Evolutionary conservation across 2,329 filamentous ascomycete species (phyloP), one percentile per base, ranked within the genome.

Genomic region (Lachnellula cervina): DNA sequence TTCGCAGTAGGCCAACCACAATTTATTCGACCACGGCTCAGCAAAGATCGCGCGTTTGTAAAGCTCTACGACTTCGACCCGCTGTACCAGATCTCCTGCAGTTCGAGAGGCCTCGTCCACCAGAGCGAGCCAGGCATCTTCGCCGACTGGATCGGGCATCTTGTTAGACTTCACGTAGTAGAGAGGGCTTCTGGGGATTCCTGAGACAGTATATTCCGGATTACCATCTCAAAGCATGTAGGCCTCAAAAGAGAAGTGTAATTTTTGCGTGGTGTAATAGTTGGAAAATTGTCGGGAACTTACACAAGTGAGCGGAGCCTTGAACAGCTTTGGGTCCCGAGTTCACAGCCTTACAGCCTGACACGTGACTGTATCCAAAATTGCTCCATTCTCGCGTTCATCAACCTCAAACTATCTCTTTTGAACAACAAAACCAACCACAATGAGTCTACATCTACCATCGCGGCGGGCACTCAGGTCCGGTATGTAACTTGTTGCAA

Each of bases 1-100:
- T 65, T 91, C 84, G 71, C 86, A 89, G 68, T 92, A 93, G 28
- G 84, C 80, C 57, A 85, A 79, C 89, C 89, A 94, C 42, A 93
- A 75, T 60, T 81, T 83, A 57, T 87, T 76, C 65, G 89, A 92
- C 62, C 80, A 84, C 11, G 87, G 86, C 71, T 93, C 89, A 51
- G 88, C 85, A 56, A 75, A 73, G 21, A 87, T 81, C 55, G 89
- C 88, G 62, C 80, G 80, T 63, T 87, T 84, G 72, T 84, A 90
- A 45, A 88, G 73, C 70, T 93, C 89, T 67, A 91, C 79, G 48
- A 89, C 77, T 59, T 80, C 78, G 68, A 90, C 80, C 63, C 87
- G 83, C 64, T 83, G 80, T 59, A 90, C 87, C 53, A 88, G 71
- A 68, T 86, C 74, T 67, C 75, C 69, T 68, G 86, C 76, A 73